These are phyloP conservation scores for Skeletonema menzelii DNA, from an alignment of 108 stramenopile species.

Conservation along the genomic window DNA sequence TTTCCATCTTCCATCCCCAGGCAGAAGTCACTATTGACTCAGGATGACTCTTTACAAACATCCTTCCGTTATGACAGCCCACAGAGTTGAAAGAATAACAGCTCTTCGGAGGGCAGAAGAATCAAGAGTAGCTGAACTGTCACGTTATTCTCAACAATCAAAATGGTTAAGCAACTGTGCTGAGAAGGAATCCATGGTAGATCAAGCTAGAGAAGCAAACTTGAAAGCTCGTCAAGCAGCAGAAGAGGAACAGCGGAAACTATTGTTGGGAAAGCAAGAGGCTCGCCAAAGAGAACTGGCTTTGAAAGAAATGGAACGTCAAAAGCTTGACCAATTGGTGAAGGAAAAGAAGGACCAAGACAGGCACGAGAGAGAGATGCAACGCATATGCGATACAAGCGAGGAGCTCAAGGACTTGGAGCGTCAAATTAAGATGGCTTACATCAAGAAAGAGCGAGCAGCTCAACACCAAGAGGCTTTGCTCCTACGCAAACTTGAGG, in stretches of 20 bases:
- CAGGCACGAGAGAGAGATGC: slow-evolving; percentile 59
- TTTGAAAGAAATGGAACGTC: slow-evolving; percentile 44
- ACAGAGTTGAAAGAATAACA: slow-evolving; percentile 44
- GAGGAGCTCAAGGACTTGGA: slow-evolving; percentile 72
- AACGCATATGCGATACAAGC: slow-evolving; percentile 64
- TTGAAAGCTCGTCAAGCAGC: slow-evolving; percentile 44
- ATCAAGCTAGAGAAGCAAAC: slow-evolving; percentile 41
- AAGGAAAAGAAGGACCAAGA: slow-evolving; percentile 53
- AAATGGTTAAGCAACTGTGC: slow-evolving; percentile 52
- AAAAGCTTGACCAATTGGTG: slow-evolving; percentile 42
- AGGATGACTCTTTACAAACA: slow-evolving; percentile 13
- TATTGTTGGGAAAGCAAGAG: slow-evolving; percentile 38
- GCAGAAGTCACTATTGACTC: no score
- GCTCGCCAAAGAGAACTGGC: slow-evolving; percentile 44
- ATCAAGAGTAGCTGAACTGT: slow-evolving; percentile 44
- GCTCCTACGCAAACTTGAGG: slow-evolving; percentile 48
- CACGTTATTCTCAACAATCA: slow-evolving; percentile 45
- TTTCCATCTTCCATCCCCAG: no score
- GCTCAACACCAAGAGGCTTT: slow-evolving; percentile 71
- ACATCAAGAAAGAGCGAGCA: slow-evolving; percentile 75
- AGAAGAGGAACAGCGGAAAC: slow-evolving; percentile 43
- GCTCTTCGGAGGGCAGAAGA: slow-evolving; percentile 47
- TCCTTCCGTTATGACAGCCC: slow-evolving; percentile 48
- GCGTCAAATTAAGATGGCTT: slow-evolving; percentile 60
- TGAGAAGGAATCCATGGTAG: slow-evolving; percentile 48